These are phyloP conservation scores for Tylopilus microsporus DNA, from an alignment of 1,284 basidiomycete species.

Conservation along the genomic window DNA sequence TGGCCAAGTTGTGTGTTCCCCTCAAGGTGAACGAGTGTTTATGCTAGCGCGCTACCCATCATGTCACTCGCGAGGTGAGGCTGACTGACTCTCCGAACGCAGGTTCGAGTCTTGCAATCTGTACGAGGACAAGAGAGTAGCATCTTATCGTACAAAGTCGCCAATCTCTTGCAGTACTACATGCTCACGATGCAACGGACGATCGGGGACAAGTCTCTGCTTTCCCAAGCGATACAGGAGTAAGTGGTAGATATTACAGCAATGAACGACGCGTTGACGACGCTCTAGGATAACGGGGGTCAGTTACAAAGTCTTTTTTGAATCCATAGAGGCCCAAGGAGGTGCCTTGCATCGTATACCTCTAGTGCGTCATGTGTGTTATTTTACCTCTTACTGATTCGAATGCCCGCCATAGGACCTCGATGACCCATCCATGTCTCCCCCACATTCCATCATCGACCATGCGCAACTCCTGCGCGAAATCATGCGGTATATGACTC, in stretches of 20 bases:
- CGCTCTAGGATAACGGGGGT: constrained; percentile 66
- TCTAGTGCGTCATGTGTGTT: constrained; percentile 48
- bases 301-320: constrained; percentile 80
- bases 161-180: constrained; percentile 94
- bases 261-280: not conserved
- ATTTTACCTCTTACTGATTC: not conserved
- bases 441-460: constrained; percentile 76
- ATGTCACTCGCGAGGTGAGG: not conserved
- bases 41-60: not conserved
- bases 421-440: constrained; percentile 71
- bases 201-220: constrained; percentile 74
- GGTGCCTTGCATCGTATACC: constrained; percentile 67
- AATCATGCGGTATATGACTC: constrained; percentile 84
- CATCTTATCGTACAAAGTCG: constrained; percentile 86
- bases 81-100: constrained; percentile 1
- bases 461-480: constrained; percentile 80
- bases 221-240: constrained; percentile 80
- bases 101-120: constrained; percentile 89
- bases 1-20: constrained; percentile 83
- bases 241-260: constrained; percentile 36
- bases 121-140: constrained; percentile 89
- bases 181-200: constrained; percentile 88
- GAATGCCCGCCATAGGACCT: constrained; percentile 49
- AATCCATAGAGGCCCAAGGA: constrained; percentile 79
- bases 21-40: constrained; percentile 55